These are phyloP conservation scores for Nadsonia starkeyi-henricii DNA, from an alignment of 1,139 yeast genomes.

Conservation along the genomic window DNA sequence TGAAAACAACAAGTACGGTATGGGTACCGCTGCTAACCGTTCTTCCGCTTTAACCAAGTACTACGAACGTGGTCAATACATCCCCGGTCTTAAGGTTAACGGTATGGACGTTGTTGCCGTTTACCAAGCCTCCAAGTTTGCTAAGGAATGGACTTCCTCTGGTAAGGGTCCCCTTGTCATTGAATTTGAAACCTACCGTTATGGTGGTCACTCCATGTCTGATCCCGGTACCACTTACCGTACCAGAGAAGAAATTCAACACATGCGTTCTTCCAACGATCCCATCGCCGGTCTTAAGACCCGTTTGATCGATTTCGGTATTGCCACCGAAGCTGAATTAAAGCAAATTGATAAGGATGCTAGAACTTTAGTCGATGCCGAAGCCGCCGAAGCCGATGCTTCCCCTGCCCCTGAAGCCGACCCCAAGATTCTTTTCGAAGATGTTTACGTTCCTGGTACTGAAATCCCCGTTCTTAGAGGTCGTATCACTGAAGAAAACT, in stretches of 20 bases:
- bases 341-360: slow-evolving; percentile 91
- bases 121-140: slow-evolving; percentile 91
- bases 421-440: slow-evolving; percentile 89
- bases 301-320: slow-evolving; percentile 62
- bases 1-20: slow-evolving; percentile 98
- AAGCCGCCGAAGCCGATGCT: slow-evolving; percentile 85
- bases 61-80: slow-evolving; percentile 98
- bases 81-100: slow-evolving; percentile 94
- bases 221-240: slow-evolving; percentile 99
- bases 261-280: slow-evolving; percentile 96
- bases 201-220: slow-evolving; percentile 99
- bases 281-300: slow-evolving; percentile 94
- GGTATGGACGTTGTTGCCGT: slow-evolving; percentile 97
- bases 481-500: slow-evolving; percentile 75
- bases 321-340: slow-evolving; percentile 89
- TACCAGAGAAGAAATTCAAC: slow-evolving; percentile 98
- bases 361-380: slow-evolving; percentile 88
- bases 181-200: slow-evolving; percentile 96
- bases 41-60: slow-evolving; percentile 94
- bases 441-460: slow-evolving; percentile 88
- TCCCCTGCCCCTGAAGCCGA: slow-evolving; percentile 93
- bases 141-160: slow-evolving; percentile 86
- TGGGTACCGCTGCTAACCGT: slow-evolving; percentile 97
- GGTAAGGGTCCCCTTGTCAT: slow-evolving; percentile 94
- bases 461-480: slow-evolving; percentile 92